phyloP scores from a whole-genome alignment of 805 yeast genomes.

The Blastobotrys muscicola region DNA sequence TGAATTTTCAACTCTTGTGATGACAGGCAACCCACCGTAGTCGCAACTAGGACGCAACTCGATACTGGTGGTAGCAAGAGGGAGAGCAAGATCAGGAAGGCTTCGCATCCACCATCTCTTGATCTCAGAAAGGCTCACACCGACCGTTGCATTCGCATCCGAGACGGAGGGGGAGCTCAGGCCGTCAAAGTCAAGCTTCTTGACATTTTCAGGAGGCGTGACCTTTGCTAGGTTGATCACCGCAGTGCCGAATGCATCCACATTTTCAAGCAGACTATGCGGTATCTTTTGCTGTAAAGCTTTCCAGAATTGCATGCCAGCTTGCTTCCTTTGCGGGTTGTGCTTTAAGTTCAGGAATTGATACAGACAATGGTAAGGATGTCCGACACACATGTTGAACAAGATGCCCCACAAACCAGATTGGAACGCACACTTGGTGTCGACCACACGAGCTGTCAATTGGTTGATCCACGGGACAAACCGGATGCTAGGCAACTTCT shows the following conservation, averaged over 20 bases:
- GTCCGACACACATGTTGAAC: constrained; percentile 37
- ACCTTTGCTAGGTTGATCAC: not conserved
- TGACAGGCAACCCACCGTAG: constrained; percentile 39
- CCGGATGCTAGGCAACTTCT: constrained; percentile 44
- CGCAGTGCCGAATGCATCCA: not conserved
- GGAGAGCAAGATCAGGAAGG: constrained; percentile 31
- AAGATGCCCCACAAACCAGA: constrained; percentile 39
- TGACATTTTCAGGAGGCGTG: not conserved
- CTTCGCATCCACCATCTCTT: constrained; percentile 1
- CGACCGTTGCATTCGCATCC: no score
- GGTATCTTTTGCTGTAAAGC: not conserved
- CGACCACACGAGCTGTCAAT: constrained; percentile 59
- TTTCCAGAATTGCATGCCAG: not conserved
- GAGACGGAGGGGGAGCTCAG: not conserved
- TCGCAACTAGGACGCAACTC: constrained; percentile 34
- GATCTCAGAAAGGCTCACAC: no score
- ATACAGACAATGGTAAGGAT: constrained; percentile 70
- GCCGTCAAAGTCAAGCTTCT: not conserved
- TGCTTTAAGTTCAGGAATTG: constrained; percentile 18
- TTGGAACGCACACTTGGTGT: constrained; percentile 48
- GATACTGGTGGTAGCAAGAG: constrained; percentile 56
- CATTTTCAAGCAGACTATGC: not conserved
- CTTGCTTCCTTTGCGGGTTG: constrained; percentile 1
- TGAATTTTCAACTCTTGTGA: constrained; percentile 36
- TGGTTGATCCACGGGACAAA: constrained; percentile 79